Base-by-base conservation (phyloP, 352 stramenopile genomes). In the Phytophthora nicotianae region DNA sequence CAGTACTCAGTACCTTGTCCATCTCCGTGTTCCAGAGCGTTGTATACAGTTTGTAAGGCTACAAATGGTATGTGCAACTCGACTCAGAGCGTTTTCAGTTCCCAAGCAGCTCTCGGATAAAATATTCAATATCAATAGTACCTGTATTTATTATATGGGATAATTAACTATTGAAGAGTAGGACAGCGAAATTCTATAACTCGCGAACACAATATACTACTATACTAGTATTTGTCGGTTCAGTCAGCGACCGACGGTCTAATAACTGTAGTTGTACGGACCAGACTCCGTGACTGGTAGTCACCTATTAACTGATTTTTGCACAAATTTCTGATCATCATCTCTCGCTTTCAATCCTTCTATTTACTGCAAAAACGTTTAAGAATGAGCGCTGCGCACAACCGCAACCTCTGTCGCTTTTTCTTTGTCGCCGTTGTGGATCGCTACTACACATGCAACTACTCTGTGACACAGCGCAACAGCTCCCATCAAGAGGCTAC, bases 321-420 rank as follows among this genome's bases (percentile, higher is more conserved):
- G n/a, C n/a, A n/a, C n/a, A n/a, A 32, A 1, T 9, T 0, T 32
- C 1, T 9, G 26, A 4, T 32, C 14, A 5, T 41, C 17, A 41
- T 10, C 35, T 41, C 35, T 41, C 35, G 19, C 35, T 41, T 41
- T 41, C 14, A 4, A 5, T 19, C 19, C 16, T 19, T 41, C 7
- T 5, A 41, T 7, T 14, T 19, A n/a, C 35, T 17, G 0, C 14
- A 40, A 13, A 40, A 41, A 10, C 16, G n/a, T n/a, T 19, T 10
- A 17, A 79, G 19, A 47, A 43, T 53, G 47, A 42, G 5, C 7
- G 29, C 27, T 42, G 19, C 13, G 2, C 4, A 2, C 17, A 53
- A 53, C 27, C 27, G 47, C 27, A 17, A 41, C 8, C 47, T 43
- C 17, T 53, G 29, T 7, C 47, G 47, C 26, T 52, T 52, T 29